Percentiles rank a stretch among this genome's conserved stretches.
Conservation (phyloP, 177 flowering plant genomes). For the Vitis hybrid region DNA sequence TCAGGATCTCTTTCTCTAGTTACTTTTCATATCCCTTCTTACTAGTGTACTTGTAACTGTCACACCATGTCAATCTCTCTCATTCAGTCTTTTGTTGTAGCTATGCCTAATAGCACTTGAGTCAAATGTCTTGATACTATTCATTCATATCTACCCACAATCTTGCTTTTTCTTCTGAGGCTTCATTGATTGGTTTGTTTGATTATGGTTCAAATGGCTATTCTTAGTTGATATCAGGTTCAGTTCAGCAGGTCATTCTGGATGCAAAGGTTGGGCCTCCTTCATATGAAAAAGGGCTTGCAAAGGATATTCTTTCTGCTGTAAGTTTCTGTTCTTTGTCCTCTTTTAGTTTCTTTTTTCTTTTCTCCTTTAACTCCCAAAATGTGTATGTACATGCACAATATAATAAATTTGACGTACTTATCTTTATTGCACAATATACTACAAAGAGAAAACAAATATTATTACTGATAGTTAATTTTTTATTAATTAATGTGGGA, state of each 20-base stretch:
- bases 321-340: constrained; percentile 43
- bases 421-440: too few species aligned
- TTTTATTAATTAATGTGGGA: background rate
- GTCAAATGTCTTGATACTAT: background rate
- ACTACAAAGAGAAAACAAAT: too few species aligned
- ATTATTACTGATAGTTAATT: too few species aligned
- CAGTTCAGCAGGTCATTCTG: constrained; percentile 77
- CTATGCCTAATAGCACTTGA: background rate
- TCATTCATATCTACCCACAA: background rate
- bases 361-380: background rate
- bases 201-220: constrained; percentile 5
- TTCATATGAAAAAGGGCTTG: constrained; percentile 77
- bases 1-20: background rate
- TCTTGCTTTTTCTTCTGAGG: background rate
- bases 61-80: background rate
- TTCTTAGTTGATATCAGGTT: constrained; percentile 65
- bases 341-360: background rate
- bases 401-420: too few species aligned
- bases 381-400: too few species aligned
- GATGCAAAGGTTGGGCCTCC: constrained; percentile 99
- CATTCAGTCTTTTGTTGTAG: background rate
- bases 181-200: background rate
- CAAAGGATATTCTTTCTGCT: constrained; percentile 72
- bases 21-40: background rate
- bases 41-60: background rate